Percentiles rank a stretch among this genome's conserved stretches.
Conservation (phyloP, 768 basidiomycete genomes). For the Artomyces pyxidatus region DNA sequence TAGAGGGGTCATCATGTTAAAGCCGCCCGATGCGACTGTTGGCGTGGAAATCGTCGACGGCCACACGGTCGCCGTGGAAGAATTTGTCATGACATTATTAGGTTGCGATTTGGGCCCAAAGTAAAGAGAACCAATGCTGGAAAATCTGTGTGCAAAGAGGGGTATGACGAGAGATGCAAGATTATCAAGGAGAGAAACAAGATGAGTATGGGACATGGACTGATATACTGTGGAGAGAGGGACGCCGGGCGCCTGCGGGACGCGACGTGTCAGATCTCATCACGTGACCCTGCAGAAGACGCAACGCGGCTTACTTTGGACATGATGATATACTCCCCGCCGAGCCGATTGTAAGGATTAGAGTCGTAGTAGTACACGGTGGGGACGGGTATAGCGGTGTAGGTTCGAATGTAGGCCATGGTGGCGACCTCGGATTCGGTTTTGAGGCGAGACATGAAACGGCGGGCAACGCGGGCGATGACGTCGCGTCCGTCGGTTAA, state of each 20-base stretch:
- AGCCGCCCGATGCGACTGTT: slow-evolving; percentile 14
- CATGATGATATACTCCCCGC: slow-evolving; percentile 83
- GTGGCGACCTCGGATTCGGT: slow-evolving; percentile 85
- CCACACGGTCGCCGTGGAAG: slow-evolving; percentile 17
- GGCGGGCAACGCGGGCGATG: slow-evolving; percentile 74
- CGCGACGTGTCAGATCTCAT: background rate
- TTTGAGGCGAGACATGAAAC: slow-evolving; percentile 82
- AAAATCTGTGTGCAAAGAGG: slow-evolving; percentile 70
- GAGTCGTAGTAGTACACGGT: slow-evolving; percentile 70
- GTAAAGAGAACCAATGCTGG: slow-evolving; percentile 69
- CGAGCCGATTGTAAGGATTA: slow-evolving; percentile 78
- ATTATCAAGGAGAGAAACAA: slow-evolving; percentile 59
- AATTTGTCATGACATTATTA: background rate
- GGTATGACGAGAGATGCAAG: slow-evolving; percentile 62
- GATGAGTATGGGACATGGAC: slow-evolving; percentile 54
- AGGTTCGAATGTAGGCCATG: slow-evolving; percentile 67
- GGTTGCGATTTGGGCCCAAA: slow-evolving; percentile 30
- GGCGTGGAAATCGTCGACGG: slow-evolving; percentile 19
- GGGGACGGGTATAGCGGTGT: slow-evolving; percentile 68
- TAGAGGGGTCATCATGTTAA: slow-evolving; percentile 3
- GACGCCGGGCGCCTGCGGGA: slow-evolving; percentile 59
- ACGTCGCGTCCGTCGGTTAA: slow-evolving; percentile 53
- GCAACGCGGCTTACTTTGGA: slow-evolving; percentile 51
- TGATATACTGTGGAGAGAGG: slow-evolving; percentile 67
- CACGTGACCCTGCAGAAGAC: background rate